These are phyloP conservation scores for Globisporangium barbulae DNA, from an alignment of 352 stramenopile genomes.

Conservation along the genomic window DNA sequence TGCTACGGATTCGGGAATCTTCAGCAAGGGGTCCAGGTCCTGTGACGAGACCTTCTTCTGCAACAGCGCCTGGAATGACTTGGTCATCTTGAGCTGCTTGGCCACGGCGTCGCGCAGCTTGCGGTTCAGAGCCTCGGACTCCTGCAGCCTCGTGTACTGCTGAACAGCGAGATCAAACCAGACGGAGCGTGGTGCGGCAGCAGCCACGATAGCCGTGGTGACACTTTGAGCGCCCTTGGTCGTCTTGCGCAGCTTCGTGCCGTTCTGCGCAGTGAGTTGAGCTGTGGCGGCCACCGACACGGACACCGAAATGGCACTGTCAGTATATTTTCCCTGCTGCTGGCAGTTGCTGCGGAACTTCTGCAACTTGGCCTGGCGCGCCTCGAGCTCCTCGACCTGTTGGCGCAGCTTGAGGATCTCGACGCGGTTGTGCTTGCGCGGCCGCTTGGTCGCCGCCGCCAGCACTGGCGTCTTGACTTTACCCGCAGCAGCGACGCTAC, in stretches of 20 bases:
- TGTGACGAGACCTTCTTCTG: constrained; percentile 17
- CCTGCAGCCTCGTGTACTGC: constrained; percentile 38
- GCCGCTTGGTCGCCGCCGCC: neutral
- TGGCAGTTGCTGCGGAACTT: neutral
- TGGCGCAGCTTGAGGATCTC: constrained; percentile 18
- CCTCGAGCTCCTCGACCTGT: constrained; percentile 12
- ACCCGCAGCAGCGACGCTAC: too few relatives aligned
- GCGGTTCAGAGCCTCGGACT: constrained; percentile 36
- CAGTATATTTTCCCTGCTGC: neutral
- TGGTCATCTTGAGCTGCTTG: constrained; percentile 40
- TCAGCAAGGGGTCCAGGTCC: neutral
- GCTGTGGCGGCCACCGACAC: constrained; percentile 3
- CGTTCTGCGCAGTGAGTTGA: neutral
- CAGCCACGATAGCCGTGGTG: neutral
- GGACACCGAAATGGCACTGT: neutral
- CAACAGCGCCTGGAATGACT: constrained; percentile 38
- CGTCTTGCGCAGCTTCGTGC: neutral
- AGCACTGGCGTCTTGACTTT: neutral
- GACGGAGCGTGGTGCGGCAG: constrained; percentile 15
- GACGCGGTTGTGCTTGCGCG: constrained; percentile 15
- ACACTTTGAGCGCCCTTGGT: neutral
- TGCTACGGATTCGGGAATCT: neutral
- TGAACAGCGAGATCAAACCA: constrained; percentile 43
- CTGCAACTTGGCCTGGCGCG: neutral
- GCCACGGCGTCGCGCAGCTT: constrained; percentile 36